phyloP scores from a whole-genome alignment of 805 yeast species.

The Sugiyamaella smithiae region DNA sequence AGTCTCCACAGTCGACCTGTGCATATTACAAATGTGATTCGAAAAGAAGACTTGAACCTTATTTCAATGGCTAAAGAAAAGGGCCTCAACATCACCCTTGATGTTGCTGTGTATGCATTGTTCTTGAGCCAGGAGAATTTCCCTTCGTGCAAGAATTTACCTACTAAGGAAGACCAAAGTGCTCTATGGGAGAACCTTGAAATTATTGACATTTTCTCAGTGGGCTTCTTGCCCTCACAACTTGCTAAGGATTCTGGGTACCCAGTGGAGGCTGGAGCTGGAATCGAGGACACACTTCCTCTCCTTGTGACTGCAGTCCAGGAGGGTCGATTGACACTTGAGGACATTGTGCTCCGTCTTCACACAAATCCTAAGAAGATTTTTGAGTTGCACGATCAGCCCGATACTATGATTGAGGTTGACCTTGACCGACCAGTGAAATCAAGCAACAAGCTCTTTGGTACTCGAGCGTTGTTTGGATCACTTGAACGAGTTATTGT shows the following conservation, averaged over 20 bases:
- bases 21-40: slow-evolving; percentile 83
- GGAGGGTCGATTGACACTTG: slow-evolving; percentile 66
- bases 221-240: slow-evolving; percentile 74
- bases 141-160: slow-evolving; percentile 69
- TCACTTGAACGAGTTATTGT: slow-evolving; percentile 85
- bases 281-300: slow-evolving; percentile 78
- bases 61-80: slow-evolving; percentile 82
- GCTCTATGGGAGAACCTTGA: slow-evolving; percentile 76
- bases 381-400: slow-evolving; percentile 76
- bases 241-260: slow-evolving; percentile 65
- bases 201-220: slow-evolving; percentile 78
- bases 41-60: slow-evolving; percentile 76
- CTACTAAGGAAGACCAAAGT: slow-evolving; percentile 74
- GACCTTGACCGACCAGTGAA: slow-evolving; percentile 68
- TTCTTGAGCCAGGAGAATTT: slow-evolving; percentile 67
- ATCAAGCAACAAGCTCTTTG: slow-evolving; percentile 42
- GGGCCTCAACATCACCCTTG: slow-evolving; percentile 82
- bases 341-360: slow-evolving; percentile 67
- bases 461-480: slow-evolving; percentile 56
- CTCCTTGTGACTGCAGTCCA: slow-evolving; percentile 76
- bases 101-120: slow-evolving; percentile 75
- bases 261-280: slow-evolving; percentile 65
- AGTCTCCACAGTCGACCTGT: slow-evolving; percentile 80
- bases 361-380: slow-evolving; percentile 79
- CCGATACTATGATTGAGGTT: slow-evolving; percentile 70